phyloP scores from a whole-genome alignment of 352 stramenopile genomes.

The Aphanomyces euteiches region DNA sequence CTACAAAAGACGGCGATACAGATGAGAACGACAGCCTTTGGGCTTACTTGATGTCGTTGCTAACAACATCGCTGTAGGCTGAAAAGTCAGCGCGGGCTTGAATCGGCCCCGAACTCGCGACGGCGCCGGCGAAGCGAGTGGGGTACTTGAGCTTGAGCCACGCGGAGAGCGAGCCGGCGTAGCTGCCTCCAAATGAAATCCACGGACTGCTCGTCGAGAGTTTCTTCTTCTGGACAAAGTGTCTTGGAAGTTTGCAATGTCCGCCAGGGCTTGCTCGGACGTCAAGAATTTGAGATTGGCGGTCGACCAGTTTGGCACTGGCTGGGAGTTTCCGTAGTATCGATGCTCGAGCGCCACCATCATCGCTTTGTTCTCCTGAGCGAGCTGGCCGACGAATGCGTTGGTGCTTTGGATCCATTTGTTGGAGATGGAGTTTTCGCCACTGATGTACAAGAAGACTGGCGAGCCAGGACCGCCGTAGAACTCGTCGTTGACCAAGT shows the following conservation, averaged over 20 bases:
- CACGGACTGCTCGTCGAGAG: constrained; percentile 43
- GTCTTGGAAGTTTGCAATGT: constrained; percentile 79
- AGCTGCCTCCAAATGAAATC: constrained; percentile 77
- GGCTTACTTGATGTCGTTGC: no score
- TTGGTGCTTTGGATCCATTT: constrained; percentile 46
- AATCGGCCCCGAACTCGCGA: constrained; percentile 60
- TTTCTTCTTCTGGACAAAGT: constrained; percentile 37
- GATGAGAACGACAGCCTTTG: no score
- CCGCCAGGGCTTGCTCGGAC: constrained; percentile 80
- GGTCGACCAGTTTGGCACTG: constrained; percentile 61
- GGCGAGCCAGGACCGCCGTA: no score
- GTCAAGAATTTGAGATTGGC: constrained; percentile 69
- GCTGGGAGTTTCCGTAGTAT: constrained; percentile 84
- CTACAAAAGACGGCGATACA: constrained; percentile 77
- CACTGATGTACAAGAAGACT: constrained; percentile 81
- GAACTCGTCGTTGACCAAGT: constrained; percentile 59
- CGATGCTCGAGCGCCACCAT: constrained; percentile 81
- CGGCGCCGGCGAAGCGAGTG: neutral
- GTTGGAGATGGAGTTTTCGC: constrained; percentile 45
- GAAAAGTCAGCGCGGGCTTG: constrained; percentile 65
- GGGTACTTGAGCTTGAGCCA: no score
- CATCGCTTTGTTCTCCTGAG: constrained; percentile 45
- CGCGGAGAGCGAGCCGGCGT: constrained; percentile 67
- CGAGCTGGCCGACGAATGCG: constrained; percentile 63
- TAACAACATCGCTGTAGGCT: no score